phyloP scores from a whole-genome alignment of 108 stramenopile species.

The Fragilaria radians region DNA sequence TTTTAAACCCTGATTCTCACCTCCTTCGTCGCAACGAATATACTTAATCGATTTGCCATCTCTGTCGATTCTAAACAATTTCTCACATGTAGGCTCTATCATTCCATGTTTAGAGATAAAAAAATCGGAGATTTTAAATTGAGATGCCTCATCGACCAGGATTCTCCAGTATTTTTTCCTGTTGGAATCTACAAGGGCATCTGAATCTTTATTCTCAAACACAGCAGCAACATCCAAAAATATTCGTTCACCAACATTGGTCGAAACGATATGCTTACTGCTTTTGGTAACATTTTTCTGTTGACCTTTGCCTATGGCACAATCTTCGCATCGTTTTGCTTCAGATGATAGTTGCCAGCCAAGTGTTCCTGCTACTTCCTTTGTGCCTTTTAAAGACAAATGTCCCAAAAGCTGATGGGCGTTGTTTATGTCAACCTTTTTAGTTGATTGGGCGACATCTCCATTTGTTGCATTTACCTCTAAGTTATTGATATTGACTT shows the following conservation, averaged over 20 bases:
- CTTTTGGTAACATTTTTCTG: constrained; percentile 16
- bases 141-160: too few species aligned
- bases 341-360: constrained; percentile 15
- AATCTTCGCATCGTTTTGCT: constrained; percentile 19
- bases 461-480: too few species aligned
- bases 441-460: too few species aligned
- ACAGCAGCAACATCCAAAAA: too few species aligned
- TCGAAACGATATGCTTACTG: neutral
- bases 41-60: constrained; percentile 9
- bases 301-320: constrained; percentile 15
- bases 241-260: too few species aligned
- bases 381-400: constrained; percentile 4
- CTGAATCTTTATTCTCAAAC: constrained; percentile 5
- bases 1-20: constrained; percentile 10
- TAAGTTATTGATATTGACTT: too few species aligned
- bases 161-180: too few species aligned
- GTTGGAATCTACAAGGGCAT: too few species aligned
- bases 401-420: constrained; percentile 23
- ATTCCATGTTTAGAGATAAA: constrained; percentile 6
- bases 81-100: constrained; percentile 18
- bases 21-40: constrained; percentile 13
- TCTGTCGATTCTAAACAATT: constrained; percentile 1
- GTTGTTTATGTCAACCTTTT: too few species aligned
- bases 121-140: too few species aligned
- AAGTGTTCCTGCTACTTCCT: constrained; percentile 9